Evolutionary conservation across 345 rosid species (phyloP), one percentile per base, ranked within the genome.

Genomic region (Odontarrhena argentea): DNA sequence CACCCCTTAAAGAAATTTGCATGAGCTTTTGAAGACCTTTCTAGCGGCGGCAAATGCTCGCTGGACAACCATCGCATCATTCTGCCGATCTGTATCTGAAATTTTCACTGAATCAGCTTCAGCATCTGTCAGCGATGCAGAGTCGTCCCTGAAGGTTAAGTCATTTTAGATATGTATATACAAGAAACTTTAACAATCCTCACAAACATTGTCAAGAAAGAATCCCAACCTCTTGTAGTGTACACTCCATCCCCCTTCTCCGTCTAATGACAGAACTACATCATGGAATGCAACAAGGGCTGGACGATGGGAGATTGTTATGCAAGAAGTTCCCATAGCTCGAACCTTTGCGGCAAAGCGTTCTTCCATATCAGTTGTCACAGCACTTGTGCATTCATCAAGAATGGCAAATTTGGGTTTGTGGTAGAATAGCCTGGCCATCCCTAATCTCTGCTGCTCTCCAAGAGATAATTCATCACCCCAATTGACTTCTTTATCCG

Each of bases 381-480:
- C 99, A 64, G 99, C 99, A 84, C 99, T 94, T 47, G 99, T 94
- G 83, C 99, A 94, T 79, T 94, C 99, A 76, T 94, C 99, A 78
- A 94, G 97, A 83, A 94, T 94, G 67, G 99, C 99, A 91, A 94
- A 94, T 73, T 86, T 94, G 71, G 99, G 99, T 79, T 79, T 94
- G 80, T 94, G 99, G 70, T 89, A 94, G 77, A 94, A 94, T 61
- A 94, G 71, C 73, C 99, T 85, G 54, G 99, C 99, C 97, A 94
- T 94, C 63, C 99, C 99, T 74, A 94, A 76, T 73, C 96, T 87
- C 74, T 94, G 99, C 76, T 94, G 99, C 83, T 94, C 99, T 69
- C 99, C 99, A 11, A 94, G 79, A 68, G 99, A 94, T 61, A 94
- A 77, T 75, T 91, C 97, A 67, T 94, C 96, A 32, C 97, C 99